Percentiles rank a stretch among this genome's conserved stretches.
These are phyloP conservation scores for Xerocomellus intermedius DNA, from an alignment of 768 basidiomycete genomes.

Conservation along the genomic window DNA sequence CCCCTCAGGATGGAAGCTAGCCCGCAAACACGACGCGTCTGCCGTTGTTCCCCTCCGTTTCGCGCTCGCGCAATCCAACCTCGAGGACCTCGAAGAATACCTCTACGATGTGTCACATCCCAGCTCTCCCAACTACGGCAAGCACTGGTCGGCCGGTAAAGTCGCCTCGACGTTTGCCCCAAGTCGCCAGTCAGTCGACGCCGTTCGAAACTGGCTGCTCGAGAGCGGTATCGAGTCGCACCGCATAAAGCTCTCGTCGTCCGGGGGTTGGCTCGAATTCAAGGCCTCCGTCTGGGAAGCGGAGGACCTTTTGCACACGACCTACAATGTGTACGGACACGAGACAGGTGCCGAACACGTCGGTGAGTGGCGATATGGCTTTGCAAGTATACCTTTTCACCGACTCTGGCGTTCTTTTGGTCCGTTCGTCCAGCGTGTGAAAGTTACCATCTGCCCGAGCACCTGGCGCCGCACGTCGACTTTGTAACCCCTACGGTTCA, in stretches of 20 bases:
- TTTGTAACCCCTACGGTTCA: constrained; percentile 47
- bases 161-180: constrained; percentile 46
- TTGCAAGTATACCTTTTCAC: background rate
- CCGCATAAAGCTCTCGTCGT: constrained; percentile 33
- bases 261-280: constrained; percentile 41
- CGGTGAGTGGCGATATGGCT: constrained; percentile 22
- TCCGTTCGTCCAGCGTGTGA: constrained; percentile 33
- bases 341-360: constrained; percentile 38
- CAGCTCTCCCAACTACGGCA: constrained; percentile 42
- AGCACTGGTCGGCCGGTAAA: constrained; percentile 42
- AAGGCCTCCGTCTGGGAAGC: constrained; percentile 42
- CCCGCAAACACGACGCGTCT: constrained; percentile 31
- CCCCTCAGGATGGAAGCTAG: constrained; percentile 39
- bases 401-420: background rate
- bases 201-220: constrained; percentile 42
- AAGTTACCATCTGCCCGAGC: constrained; percentile 40
- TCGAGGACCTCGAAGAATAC: constrained; percentile 39
- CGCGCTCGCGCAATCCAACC: constrained; percentile 43
- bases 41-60: constrained; percentile 43
- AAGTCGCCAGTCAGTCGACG: constrained; percentile 32
- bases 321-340: constrained; percentile 43
- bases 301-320: constrained; percentile 42
- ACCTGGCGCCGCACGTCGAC: constrained; percentile 39
- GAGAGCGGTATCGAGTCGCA: constrained; percentile 35
- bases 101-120: constrained; percentile 46